Conservation (phyloP, 805 yeast species). For the Hanseniaspora thailandica region DNA sequence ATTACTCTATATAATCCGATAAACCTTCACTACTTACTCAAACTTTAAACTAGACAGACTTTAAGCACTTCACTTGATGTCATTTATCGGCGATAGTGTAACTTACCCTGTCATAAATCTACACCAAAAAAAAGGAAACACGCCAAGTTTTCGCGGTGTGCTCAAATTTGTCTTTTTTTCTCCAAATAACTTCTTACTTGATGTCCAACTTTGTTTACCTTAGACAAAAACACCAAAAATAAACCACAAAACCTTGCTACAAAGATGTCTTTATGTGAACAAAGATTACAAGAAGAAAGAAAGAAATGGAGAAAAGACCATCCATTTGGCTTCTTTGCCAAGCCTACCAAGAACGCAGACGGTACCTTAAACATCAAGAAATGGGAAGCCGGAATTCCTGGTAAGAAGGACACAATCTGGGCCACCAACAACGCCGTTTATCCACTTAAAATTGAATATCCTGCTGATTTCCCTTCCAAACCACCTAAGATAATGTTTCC, state of each 20-base stretch:
- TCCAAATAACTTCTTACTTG: background rate
- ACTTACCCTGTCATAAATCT: background rate
- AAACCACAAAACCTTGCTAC: background rate
- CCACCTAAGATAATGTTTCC: conserved; percentile 93
- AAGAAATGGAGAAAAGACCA: conserved; percentile 98
- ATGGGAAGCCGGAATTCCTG: conserved; percentile 97
- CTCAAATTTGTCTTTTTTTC: background rate
- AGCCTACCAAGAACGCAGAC: conserved; percentile 67
- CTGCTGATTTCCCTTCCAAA: conserved; percentile 88
- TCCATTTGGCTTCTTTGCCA: conserved; percentile 94
- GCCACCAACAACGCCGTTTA: conserved; percentile 59
- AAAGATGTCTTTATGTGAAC: conserved; percentile 46
- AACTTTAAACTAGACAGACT: too few relatives aligned
- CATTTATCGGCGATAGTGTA: background rate
- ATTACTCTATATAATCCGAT: too few relatives aligned
- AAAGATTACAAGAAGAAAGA: conserved; percentile 84
- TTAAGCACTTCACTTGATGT: background rate
- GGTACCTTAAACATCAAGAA: conserved; percentile 73
- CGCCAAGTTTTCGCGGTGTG: background rate
- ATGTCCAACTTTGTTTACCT: background rate
- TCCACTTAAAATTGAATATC: conserved; percentile 71
- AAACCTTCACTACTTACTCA: too few relatives aligned
- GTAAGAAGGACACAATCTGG: conserved; percentile 79
- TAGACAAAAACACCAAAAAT: background rate
- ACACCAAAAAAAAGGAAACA: too few relatives aligned